Evolutionary conservation across 768 basidiomycete genomes (phyloP).

Genomic region (Daedaleopsis nitida): DNA sequence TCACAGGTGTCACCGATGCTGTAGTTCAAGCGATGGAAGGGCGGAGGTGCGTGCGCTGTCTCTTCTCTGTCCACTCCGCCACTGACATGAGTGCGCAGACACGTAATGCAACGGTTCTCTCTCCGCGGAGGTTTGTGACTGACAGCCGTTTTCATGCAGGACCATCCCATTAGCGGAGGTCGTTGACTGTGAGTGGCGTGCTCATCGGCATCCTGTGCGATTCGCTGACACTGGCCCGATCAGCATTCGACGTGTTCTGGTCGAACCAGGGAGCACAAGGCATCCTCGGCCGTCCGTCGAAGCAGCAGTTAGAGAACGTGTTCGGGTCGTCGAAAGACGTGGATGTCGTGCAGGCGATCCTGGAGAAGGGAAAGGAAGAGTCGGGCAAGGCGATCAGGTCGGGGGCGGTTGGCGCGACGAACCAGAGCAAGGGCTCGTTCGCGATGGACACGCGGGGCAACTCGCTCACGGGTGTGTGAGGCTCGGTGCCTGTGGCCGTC

Average conservation of each 20-base stretch:
- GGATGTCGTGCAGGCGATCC: constrained; percentile 60
- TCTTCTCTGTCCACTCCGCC: constrained; percentile 10
- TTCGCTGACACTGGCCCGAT: constrained; percentile 1
- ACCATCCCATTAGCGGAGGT: constrained; percentile 72
- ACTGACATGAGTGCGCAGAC: constrained; percentile 45
- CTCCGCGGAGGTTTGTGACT: background rate
- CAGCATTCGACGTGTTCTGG: constrained; percentile 73
- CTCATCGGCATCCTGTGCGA: background rate
- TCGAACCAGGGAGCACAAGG: constrained; percentile 80
- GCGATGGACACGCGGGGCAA: constrained; percentile 43
- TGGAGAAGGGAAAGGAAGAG: constrained; percentile 66
- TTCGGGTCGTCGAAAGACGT: constrained; percentile 68
- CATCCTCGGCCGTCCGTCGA: constrained; percentile 70
- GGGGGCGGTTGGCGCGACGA: constrained; percentile 22
- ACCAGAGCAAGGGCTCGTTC: constrained; percentile 36
- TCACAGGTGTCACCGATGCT: background rate
- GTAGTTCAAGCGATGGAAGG: constrained; percentile 79
- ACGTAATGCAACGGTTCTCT: constrained; percentile 50
- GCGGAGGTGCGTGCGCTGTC: constrained; percentile 59
- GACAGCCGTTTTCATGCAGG: constrained; percentile 37
- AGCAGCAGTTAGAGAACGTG: constrained; percentile 76
- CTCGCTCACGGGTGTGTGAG: constrained; percentile 37
- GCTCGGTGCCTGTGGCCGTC: too few species aligned
- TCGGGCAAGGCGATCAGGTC: constrained; percentile 47
- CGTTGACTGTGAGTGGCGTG: constrained; percentile 68